A percentile compares a stretch with the other conserved stretches of the same genome.
Conservation (phyloP, 2,329 filamentous ascomycete species). For the Colletotrichum orchidophilum region DNA sequence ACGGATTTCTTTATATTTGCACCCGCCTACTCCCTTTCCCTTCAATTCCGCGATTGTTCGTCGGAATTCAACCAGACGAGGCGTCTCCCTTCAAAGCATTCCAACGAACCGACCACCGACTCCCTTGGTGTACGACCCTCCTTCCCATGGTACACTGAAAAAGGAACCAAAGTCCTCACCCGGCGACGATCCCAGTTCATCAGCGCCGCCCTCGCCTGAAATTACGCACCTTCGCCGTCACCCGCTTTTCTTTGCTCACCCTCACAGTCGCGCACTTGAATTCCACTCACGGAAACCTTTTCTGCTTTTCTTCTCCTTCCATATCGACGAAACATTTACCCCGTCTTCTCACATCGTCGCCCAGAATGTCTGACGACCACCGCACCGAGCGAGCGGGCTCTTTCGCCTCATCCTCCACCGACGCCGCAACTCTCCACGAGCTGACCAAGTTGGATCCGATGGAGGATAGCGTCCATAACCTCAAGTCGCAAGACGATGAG, state of each 20-base stretch:
- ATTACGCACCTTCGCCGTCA: background rate
- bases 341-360: background rate
- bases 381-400: conserved; percentile 41
- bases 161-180: conserved; percentile 7
- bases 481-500: conserved; percentile 44
- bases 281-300: background rate
- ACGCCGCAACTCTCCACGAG: conserved; percentile 43
- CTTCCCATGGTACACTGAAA: conserved; percentile 26
- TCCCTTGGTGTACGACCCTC: conserved; percentile 12
- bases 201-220: background rate
- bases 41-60: background rate
- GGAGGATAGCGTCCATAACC: conserved; percentile 44
- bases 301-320: background rate
- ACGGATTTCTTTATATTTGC: conserved; percentile 12
- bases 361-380: conserved; percentile 36
- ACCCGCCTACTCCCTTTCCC: background rate
- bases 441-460: conserved; percentile 45
- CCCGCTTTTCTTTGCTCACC: background rate
- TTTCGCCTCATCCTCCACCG: conserved; percentile 47
- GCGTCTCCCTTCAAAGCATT: conserved; percentile 27
- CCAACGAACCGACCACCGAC: conserved; percentile 4
- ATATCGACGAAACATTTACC: background rate
- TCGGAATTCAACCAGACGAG: conserved; percentile 21
- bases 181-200: background rate
- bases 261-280: background rate